Evolutionary conservation across 2,329 filamentous ascomycete species (phyloP).

Genomic region (Claviceps africana): DNA sequence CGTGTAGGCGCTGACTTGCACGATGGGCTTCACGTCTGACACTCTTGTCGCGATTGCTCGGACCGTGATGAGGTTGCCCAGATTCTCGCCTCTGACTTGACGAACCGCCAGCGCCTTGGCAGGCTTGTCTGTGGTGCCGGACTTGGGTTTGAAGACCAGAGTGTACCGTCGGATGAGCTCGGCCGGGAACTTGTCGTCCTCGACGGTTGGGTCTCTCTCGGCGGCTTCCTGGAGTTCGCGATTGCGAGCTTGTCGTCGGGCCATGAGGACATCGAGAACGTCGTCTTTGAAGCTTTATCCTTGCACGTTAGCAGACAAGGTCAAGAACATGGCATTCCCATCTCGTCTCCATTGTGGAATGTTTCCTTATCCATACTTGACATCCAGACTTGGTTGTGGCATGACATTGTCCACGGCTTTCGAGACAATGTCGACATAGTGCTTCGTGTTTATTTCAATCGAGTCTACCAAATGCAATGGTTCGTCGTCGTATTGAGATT

Average conservation of each 20-base stretch:
- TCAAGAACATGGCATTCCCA: background rate
- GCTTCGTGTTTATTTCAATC: constrained; percentile 81
- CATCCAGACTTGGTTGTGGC: constrained; percentile 62
- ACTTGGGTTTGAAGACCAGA: constrained; percentile 85
- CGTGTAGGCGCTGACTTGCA: constrained; percentile 96
- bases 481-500: constrained; percentile 53
- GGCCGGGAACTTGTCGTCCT: constrained; percentile 73
- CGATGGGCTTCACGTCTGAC: constrained; percentile 91
- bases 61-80: constrained; percentile 86
- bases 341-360: background rate
- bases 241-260: constrained; percentile 76
- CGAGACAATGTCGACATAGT: constrained; percentile 87
- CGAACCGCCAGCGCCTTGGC: constrained; percentile 69
- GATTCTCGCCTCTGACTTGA: constrained; percentile 81
- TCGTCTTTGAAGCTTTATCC: constrained; percentile 84
- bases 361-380: constrained; percentile 41
- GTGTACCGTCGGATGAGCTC: constrained; percentile 90
- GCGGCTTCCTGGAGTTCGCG: constrained; percentile 56
- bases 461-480: constrained; percentile 59
- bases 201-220: constrained; percentile 50
- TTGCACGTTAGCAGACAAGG: background rate
- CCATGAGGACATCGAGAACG: constrained; percentile 92
- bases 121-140: constrained; percentile 51
- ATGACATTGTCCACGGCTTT: constrained; percentile 77
- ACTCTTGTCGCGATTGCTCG: constrained; percentile 89